Percentiles rank a stretch among this genome's conserved stretches.
Evolutionary conservation across 495 filamentous ascomycete species (phyloP).

Genomic region (Penicillium samsonianum): DNA sequence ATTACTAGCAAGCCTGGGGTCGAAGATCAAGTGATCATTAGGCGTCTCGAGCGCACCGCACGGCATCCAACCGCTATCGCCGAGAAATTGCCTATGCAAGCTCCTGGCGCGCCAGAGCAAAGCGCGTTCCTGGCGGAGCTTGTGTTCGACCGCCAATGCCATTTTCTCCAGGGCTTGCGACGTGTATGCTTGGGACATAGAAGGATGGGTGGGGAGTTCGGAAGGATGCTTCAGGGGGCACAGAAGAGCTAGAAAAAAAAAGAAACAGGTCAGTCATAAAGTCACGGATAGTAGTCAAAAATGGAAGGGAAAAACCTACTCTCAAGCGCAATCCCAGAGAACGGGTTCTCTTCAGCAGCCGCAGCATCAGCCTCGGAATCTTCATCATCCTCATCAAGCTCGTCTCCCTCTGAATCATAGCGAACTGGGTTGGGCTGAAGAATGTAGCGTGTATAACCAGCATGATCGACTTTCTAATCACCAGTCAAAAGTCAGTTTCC

Average conservation of each 20-base stretch:
- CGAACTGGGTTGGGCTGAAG: conserved; percentile 72
- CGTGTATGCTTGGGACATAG: conserved; percentile 77
- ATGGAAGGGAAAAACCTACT: conserved; percentile 52
- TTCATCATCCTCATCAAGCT: conserved; percentile 71
- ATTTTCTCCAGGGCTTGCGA: conserved; percentile 81
- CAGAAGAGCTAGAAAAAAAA: conserved; percentile 66
- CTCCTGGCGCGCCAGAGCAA: conserved; percentile 76
- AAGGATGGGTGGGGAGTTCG: conserved; percentile 81
- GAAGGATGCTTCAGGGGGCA: conserved; percentile 84
- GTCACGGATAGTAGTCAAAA: not conserved
- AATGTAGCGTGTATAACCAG: conserved; percentile 80
- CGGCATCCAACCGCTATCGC: conserved; percentile 78
- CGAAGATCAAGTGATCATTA: conserved; percentile 45
- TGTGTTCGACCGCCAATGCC: conserved; percentile 63
- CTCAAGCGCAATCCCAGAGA: conserved; percentile 78
- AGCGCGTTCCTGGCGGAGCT: conserved; percentile 75
- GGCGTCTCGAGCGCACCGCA: conserved; percentile 54
- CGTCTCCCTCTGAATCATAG: conserved; percentile 84
- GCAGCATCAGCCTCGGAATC: conserved; percentile 73
- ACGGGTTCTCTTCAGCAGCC: conserved; percentile 78
- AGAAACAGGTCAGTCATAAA: conserved; percentile 7
- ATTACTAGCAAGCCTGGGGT: conserved; percentile 29
- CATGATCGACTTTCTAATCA: conserved; percentile 75
- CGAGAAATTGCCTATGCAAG: conserved; percentile 72
- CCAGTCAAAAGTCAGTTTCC: conserved; percentile 9